Evolutionary conservation across 176 grass and related monocot genomes (phyloP).

Genomic region (Dactylis glomerata): DNA sequence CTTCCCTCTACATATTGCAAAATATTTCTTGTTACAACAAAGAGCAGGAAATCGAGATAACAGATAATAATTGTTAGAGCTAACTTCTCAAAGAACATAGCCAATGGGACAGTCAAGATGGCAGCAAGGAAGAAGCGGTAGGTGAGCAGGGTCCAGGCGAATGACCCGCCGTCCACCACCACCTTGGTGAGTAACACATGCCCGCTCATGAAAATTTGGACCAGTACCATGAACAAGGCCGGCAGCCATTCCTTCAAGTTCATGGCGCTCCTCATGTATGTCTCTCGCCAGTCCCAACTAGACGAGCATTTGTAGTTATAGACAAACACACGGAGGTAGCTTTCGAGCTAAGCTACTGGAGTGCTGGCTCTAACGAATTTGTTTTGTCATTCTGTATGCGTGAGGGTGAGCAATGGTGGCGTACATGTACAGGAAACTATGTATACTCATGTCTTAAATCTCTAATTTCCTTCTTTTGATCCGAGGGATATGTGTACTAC

Average conservation of each 20-base stretch:
- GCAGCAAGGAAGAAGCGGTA: constrained; percentile 27
- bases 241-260: constrained; percentile 3
- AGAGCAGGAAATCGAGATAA: not conserved
- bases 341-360: not conserved
- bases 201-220: constrained; percentile 3
- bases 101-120: constrained; percentile 2
- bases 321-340: not conserved
- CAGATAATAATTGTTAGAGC: not conserved
- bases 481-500: not conserved
- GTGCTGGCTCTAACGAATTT: not conserved
- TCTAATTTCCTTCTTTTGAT: not conserved
- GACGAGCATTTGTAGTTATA: not conserved
- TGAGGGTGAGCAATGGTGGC: not conserved
- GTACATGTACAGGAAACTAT: not conserved
- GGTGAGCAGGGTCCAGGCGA: not conserved
- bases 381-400: not conserved
- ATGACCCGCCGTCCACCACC: constrained; percentile 8
- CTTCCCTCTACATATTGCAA: constrained; percentile 24
- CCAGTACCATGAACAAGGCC: constrained; percentile 8
- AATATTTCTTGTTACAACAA: not conserved
- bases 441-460: not conserved
- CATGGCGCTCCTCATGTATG: not conserved
- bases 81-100: constrained; percentile 32
- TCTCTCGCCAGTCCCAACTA: not conserved
- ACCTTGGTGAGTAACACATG: constrained; percentile 29